Evolutionary conservation across 768 basidiomycete genomes (phyloP), one percentile per base, ranked within the genome.

Genomic region (Lyophyllum shimeji): DNA sequence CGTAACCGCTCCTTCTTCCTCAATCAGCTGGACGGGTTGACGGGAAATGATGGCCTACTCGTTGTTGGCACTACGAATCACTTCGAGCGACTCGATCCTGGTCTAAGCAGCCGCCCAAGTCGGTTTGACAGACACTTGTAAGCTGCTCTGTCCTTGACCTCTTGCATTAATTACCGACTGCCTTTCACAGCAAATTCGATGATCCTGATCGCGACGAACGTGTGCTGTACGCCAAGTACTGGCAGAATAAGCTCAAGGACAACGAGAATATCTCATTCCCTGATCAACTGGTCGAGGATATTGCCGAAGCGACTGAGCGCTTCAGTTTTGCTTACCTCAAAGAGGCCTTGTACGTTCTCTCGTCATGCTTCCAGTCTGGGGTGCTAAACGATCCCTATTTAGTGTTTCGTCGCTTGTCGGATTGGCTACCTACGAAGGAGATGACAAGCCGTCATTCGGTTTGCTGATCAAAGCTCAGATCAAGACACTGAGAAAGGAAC

Each of bases 291-390:
- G 76, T 85, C 17, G 68, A 79, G 11, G 79, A 83, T 59, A 73
- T 90, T 24, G 89, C 86, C 5, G 70, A 76, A 9, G 50, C 70
- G 55, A 93, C 91, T 0, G 74, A 79, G 29, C 73, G 76, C 27
- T 94, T 94, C 74, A 90, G 87, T 61, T 94, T 94, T 67, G 90
- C 93, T 0, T 94, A 92, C 69, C 74, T 95, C 63, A 94, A 95
- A 68, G 93, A 94, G 70, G 90, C 84, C 2, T 94, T 94, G 92
- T 94, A 66, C 57, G 89, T 77, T 2, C 15, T 24, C 17, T 25
- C 34, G n/a, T n/a, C 52, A 18, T 37, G 23, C 27, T n/a, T 15
- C 27, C 20, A 52, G n/a, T 42, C 18, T 51, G 47, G 27, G 18
- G 34, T 9, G 17, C n/a, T n/a, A 40, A 40, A 33, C 6, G n/a